These are phyloP conservation scores for Xylariaceae sp. DNA, from an alignment of 2,329 filamentous ascomycete genomes.

Conservation along the genomic window DNA sequence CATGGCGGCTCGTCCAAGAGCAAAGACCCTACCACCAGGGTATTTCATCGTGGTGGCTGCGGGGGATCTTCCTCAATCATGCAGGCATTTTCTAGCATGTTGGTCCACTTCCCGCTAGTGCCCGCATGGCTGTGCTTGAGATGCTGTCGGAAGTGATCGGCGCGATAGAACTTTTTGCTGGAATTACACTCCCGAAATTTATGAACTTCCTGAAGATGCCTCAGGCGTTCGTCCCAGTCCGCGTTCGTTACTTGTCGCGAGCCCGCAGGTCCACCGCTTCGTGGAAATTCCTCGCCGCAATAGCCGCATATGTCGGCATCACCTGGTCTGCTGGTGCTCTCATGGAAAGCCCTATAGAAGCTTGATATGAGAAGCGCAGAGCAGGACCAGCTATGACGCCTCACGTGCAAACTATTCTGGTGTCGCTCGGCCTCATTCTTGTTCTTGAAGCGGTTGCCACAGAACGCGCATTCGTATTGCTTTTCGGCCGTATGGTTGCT, in stretches of 20 bases:
- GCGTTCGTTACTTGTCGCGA: slow-evolving; percentile 60
- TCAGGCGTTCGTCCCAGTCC: slow-evolving; percentile 81
- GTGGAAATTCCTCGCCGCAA: slow-evolving; percentile 82
- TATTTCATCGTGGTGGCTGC: slow-evolving; percentile 34
- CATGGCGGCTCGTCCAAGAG: background rate
- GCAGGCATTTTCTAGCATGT: slow-evolving; percentile 93
- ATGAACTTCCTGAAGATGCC: slow-evolving; percentile 84
- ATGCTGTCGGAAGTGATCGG: slow-evolving; percentile 97
- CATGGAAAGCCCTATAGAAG: slow-evolving; percentile 80
- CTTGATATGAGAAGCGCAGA: slow-evolving; percentile 63
- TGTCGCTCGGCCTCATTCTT: slow-evolving; percentile 97
- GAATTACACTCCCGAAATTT: slow-evolving; percentile 99
- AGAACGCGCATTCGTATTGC: slow-evolving; percentile 90
- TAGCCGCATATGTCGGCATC: slow-evolving; percentile 84
- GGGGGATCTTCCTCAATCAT: slow-evolving; percentile 82
- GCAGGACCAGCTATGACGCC: slow-evolving; percentile 95
- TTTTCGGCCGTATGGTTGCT: slow-evolving; percentile 91
- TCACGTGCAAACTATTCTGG: slow-evolving; percentile 88
- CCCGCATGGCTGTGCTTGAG: slow-evolving; percentile 96
- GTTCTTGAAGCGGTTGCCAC: slow-evolving; percentile 95
- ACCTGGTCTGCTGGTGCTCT: slow-evolving; percentile 62
- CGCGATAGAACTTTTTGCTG: slow-evolving; percentile 95
- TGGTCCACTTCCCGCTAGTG: slow-evolving; percentile 97
- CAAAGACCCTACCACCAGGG: background rate
- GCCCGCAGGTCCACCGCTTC: slow-evolving; percentile 40